These are phyloP conservation scores for Castanea sativa DNA, from an alignment of 306 rosid species.

Conservation along the genomic window DNA sequence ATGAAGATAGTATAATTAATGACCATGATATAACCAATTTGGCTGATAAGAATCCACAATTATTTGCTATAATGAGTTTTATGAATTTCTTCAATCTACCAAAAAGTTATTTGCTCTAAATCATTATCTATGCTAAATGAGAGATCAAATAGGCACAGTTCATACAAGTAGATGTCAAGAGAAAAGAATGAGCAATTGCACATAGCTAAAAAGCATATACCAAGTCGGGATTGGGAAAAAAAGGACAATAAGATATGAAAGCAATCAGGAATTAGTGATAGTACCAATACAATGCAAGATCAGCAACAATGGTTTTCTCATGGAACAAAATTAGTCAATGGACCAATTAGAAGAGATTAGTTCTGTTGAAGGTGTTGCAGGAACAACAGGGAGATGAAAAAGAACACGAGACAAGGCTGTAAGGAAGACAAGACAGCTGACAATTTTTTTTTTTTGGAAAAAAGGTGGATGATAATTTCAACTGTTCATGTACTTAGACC, in stretches of 20 bases:
- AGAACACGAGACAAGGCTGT: not conserved
- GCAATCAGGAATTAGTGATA: constrained; percentile 4
- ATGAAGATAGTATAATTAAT: no score
- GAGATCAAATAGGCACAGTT: not conserved
- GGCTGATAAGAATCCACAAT: no score
- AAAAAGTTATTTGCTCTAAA: no score
- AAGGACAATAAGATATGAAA: constrained; percentile 1
- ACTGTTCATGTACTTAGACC: not conserved
- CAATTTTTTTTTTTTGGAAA: no score
- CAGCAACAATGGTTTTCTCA: not conserved
- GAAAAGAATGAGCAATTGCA: not conserved
- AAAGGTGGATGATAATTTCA: not conserved
- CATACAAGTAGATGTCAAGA: not conserved
- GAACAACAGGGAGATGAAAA: not conserved
- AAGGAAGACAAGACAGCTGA: not conserved
- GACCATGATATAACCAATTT: no score
- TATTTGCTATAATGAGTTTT: no score
- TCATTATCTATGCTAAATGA: no score
- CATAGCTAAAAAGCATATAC: not conserved
- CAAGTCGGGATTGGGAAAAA: constrained; percentile 1
- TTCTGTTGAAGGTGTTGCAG: no score
- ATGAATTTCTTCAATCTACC: no score
- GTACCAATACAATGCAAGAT: not conserved
- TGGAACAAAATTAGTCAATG: not conserved
- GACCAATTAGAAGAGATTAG: no score